A percentile compares a stretch with the other conserved stretches of the same genome.
These are phyloP conservation scores for Asterella californica DNA, from an alignment of 225 moss, liverwort and hornwort genomes.

Conservation along the genomic window DNA sequence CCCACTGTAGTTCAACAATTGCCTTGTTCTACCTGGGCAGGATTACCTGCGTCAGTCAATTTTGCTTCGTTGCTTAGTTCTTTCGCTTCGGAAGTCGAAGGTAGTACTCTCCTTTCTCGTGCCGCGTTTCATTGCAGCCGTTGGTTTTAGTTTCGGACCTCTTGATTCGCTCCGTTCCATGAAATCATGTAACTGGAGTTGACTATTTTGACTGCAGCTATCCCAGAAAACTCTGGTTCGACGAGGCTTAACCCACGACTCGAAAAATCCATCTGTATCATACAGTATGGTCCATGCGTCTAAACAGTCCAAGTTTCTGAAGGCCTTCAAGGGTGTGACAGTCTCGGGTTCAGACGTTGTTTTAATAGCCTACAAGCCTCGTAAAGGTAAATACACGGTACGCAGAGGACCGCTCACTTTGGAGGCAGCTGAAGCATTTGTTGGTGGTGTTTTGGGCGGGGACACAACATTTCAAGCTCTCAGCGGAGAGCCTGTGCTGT, in stretches of 20 bases:
- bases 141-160: not conserved
- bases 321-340: slow-evolving; percentile 49
- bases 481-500: slow-evolving; percentile 46
- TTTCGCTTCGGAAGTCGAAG: not conserved
- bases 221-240: slow-evolving; percentile 70
- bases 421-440: slow-evolving; percentile 70
- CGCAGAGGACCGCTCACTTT: slow-evolving; percentile 49
- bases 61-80: not conserved
- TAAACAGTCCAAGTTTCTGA: slow-evolving; percentile 54
- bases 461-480: slow-evolving; percentile 62
- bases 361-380: slow-evolving; percentile 79
- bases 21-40: not conserved
- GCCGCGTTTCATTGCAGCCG: not conserved
- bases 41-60: not conserved
- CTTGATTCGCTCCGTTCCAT: not conserved
- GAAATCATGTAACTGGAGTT: not conserved
- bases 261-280: slow-evolving; percentile 48
- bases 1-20: not conserved
- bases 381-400: slow-evolving; percentile 61
- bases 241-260: slow-evolving; percentile 32
- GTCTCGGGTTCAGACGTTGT: slow-evolving; percentile 43
- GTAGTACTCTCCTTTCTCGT: not conserved
- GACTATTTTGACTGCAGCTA: slow-evolving; percentile 49
- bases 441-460: slow-evolving; percentile 60
- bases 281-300: slow-evolving; percentile 61